Conservation (phyloP, 805 yeast species). For the Torulaspora gathmanii region DNA sequence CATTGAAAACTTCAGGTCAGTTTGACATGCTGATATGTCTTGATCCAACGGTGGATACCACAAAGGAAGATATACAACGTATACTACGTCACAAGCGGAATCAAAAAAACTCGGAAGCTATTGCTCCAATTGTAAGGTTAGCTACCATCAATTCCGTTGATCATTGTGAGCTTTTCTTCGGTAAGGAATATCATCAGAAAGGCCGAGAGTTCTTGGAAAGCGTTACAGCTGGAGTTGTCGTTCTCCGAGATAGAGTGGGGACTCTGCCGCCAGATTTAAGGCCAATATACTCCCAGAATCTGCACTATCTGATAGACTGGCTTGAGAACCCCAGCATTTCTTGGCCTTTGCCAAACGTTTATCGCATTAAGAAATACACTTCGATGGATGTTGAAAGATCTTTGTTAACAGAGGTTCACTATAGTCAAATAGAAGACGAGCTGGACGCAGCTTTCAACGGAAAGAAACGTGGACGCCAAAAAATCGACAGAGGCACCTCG, state of each 20-base stretch:
- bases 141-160: conserved; percentile 79
- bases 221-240: conserved; percentile 77
- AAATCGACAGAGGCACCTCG: conserved; percentile 6
- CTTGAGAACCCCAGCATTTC: conserved; percentile 42
- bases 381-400: conserved; percentile 78
- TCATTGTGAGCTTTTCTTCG: conserved; percentile 61
- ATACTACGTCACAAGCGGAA: conserved; percentile 30
- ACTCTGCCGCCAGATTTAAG: conserved; percentile 71
- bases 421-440: conserved; percentile 43
- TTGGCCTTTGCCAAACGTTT: conserved; percentile 80
- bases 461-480: conserved; percentile 31
- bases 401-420: conserved; percentile 66
- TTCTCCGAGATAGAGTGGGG: conserved; percentile 77
- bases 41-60: conserved; percentile 54
- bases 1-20: conserved; percentile 23
- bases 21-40: conserved; percentile 61
- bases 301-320: conserved; percentile 61
- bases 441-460: conserved; percentile 37
- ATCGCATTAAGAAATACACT: conserved; percentile 55
- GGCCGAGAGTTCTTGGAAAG: conserved; percentile 51
- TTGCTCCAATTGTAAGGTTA: conserved; percentile 59
- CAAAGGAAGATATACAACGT: conserved; percentile 32
- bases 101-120: conserved; percentile 22
- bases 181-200: conserved; percentile 29
- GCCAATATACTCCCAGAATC: conserved; percentile 65